Percentiles rank a stretch among this genome's conserved stretches.
Conservation (phyloP, 2,329 filamentous ascomycete genomes). For the Alternaria sp. region DNA sequence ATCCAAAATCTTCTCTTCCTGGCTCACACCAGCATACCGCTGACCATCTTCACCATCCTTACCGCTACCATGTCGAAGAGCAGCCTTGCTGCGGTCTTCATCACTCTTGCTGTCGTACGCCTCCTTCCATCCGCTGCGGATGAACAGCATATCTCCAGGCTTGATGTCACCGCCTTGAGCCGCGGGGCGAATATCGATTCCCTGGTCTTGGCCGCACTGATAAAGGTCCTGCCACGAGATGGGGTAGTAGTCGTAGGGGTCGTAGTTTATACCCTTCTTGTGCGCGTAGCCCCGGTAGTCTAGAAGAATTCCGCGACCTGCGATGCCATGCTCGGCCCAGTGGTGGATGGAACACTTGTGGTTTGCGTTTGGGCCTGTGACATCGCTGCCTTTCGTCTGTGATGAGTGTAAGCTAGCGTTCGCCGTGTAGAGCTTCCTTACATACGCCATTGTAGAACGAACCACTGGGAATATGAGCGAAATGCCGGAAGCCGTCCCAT, state of each 20-base stretch:
- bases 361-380: conserved; percentile 49
- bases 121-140: conserved; percentile 69
- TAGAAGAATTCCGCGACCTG: conserved; percentile 52
- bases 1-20: conserved; percentile 62
- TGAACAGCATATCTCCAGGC: conserved; percentile 69
- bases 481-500: conserved; percentile 56
- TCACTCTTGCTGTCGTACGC: conserved; percentile 57
- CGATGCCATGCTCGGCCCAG: conserved; percentile 55
- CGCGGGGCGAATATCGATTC: conserved; percentile 65
- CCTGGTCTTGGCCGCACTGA: conserved; percentile 64
- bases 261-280: conserved; percentile 51
- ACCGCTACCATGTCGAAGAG: conserved; percentile 53
- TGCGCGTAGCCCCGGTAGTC: conserved; percentile 53
- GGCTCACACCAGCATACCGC: conserved; percentile 58
- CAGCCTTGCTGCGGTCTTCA: conserved; percentile 44
- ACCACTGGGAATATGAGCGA: conserved; percentile 48
- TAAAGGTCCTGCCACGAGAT: conserved; percentile 59
- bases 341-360: conserved; percentile 55
- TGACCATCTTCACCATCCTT: conserved; percentile 48
- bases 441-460: conserved; percentile 52
- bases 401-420: not conserved
- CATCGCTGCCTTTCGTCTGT: conserved; percentile 50
- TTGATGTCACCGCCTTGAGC: conserved; percentile 62
- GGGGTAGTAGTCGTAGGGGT: conserved; percentile 50
- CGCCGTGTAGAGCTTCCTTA: fast-evolving